Base-by-base conservation (phyloP, 495 filamentous ascomycete species). In the Polyplosphaeria fusca region DNA sequence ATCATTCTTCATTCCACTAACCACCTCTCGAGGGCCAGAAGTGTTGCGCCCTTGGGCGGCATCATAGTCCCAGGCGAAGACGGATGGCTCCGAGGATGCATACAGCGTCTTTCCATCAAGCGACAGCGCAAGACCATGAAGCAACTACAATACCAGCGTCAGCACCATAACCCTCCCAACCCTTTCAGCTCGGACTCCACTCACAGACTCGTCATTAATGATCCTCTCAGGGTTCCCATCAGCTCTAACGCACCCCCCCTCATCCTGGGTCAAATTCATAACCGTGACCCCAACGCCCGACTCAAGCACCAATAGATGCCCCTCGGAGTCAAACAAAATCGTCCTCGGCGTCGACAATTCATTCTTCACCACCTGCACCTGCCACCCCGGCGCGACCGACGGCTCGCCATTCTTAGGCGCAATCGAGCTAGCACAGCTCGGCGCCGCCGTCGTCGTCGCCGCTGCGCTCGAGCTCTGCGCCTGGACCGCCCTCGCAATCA, bases 111-210 rank as follows among this genome's bases (percentile, higher is more conserved):
- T 72, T 19, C 83, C 84, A 64, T 87, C 82, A 3, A 52, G 46
- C 1, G 82, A 84, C 23, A 89, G 62, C 27, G 80, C 78, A 26
- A 90, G 75, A 14, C 87, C 86, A 63, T 90, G 86, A 60, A 84
- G 84, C 9, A 86, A 69, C 74, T 83, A 27, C 18, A 51, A 18
- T 47, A 13, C 24, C 3, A 39, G 30, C 25, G 24, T 52, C 38
- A 58, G 47, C 41, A 3, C 11, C 4, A 50, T 30, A 43, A 44
- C 20, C 13, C 25, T 5, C 18, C 22, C 20, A 13, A 16, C 7
- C 5, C 30, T 35, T 35, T 35, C 9, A 35, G n/a, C n/a, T n/a
- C n/a, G n/a, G n/a, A n/a, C n/a, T n/a, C 27, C 68, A 67, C 74
- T 67, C 69, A 81, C 79, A 26, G 39, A 24, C n/a, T 32, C 47